Evolutionary conservation across 164 flowering plant species (phyloP).

Genomic region (Liquidambar formosana): DNA sequence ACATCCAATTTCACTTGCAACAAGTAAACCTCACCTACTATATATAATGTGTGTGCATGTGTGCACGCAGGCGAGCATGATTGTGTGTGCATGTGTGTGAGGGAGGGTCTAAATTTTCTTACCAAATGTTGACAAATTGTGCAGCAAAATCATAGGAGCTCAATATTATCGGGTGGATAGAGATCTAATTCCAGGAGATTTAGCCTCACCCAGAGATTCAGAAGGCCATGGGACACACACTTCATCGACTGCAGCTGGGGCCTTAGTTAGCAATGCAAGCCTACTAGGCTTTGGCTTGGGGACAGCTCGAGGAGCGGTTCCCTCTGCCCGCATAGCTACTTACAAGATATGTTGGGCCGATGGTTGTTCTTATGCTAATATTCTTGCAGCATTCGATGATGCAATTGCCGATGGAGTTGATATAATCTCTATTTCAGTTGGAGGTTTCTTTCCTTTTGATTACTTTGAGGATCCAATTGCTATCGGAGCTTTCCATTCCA

Average conservation of each 20-base stretch:
- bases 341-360: constrained; percentile 42
- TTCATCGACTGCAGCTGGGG: constrained; percentile 58
- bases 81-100: too few relatives aligned
- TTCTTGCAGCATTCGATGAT: constrained; percentile 58
- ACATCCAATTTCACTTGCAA: constrained; percentile 6
- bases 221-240: constrained; percentile 58
- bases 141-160: constrained; percentile 59
- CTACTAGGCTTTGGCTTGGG: constrained; percentile 40
- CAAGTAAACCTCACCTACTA: too few relatives aligned
- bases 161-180: constrained; percentile 22
- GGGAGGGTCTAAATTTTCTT: too few relatives aligned
- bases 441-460: not conserved
- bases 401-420: constrained; percentile 57
- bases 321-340: constrained; percentile 51
- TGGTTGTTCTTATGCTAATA: constrained; percentile 32
- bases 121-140: not conserved
- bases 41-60: too few relatives aligned
- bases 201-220: constrained; percentile 35
- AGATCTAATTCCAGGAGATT: not conserved
- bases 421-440: constrained; percentile 41
- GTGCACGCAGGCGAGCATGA: too few relatives aligned
- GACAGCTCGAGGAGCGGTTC: constrained; percentile 58
- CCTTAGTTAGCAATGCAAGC: constrained; percentile 29
- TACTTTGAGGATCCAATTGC: constrained; percentile 31
- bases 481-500: constrained; percentile 40